These are phyloP conservation scores for Pseudopithomyces chartarum DNA, from an alignment of 2,329 filamentous ascomycete genomes.

Conservation along the genomic window DNA sequence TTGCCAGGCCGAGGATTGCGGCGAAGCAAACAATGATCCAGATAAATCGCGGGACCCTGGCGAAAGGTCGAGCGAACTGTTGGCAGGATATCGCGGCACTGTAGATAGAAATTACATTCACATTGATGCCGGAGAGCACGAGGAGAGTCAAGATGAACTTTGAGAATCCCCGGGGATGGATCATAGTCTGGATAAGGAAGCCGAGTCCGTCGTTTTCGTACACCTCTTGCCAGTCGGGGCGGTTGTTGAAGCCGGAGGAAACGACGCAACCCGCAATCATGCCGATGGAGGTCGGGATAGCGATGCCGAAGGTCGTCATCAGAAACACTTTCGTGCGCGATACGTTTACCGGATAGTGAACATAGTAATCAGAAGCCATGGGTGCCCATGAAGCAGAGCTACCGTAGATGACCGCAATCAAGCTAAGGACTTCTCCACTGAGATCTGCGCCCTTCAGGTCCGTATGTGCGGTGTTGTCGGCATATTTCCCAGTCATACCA, in stretches of 20 bases:
- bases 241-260: slow-evolving; percentile 41
- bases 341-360: slow-evolving; percentile 48
- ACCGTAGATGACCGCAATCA: slow-evolving; percentile 41
- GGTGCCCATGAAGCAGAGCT: slow-evolving; percentile 49
- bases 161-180: slow-evolving; percentile 53
- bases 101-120: slow-evolving; percentile 58
- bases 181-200: slow-evolving; percentile 52
- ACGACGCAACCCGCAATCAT: slow-evolving; percentile 53
- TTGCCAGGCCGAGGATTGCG: slow-evolving; percentile 50
- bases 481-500: slow-evolving; percentile 51
- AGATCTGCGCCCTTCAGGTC: slow-evolving; percentile 39
- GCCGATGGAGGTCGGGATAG: slow-evolving; percentile 49
- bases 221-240: slow-evolving; percentile 43
- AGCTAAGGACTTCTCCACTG: slow-evolving; percentile 34
- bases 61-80: slow-evolving; percentile 54
- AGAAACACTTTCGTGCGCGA: slow-evolving; percentile 47
- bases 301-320: slow-evolving; percentile 49
- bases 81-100: slow-evolving; percentile 52
- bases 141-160: slow-evolving; percentile 55
- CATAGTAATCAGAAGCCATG: slow-evolving; percentile 52
- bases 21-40: slow-evolving; percentile 53
- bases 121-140: slow-evolving; percentile 51
- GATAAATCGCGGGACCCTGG: slow-evolving; percentile 58
- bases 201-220: slow-evolving; percentile 53
- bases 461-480: slow-evolving; percentile 45